These are phyloP conservation scores for Aspergillus unguis DNA, from an alignment of 2,329 filamentous ascomycete species.

Conservation along the genomic window DNA sequence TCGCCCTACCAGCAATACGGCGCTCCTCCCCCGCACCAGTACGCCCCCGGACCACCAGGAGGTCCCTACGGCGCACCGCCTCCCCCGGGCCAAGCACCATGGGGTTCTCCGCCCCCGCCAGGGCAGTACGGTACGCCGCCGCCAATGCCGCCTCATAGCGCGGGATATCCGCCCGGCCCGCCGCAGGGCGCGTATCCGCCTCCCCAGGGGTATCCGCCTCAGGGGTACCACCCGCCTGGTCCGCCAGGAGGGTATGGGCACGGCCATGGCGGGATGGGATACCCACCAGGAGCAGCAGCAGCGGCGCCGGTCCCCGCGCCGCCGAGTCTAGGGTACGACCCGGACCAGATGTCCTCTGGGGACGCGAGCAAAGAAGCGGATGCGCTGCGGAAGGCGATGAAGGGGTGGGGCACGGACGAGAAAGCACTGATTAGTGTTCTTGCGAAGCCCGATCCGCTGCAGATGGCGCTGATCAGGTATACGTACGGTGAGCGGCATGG, in stretches of 20 bases:
- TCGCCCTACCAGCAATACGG: slow-evolving; percentile 10
- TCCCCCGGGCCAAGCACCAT: background rate
- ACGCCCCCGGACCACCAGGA: background rate
- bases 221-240: slow-evolving; percentile 10
- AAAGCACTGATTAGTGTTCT: slow-evolving; percentile 65
- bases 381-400: slow-evolving; percentile 72
- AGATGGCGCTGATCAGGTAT: slow-evolving; percentile 62
- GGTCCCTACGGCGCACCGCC: background rate
- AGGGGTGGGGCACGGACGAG: slow-evolving; percentile 50
- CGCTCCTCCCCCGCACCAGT: slow-evolving; percentile 5
- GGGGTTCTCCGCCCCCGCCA: slow-evolving; percentile 7
- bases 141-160: background rate
- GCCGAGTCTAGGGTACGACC: slow-evolving; percentile 67
- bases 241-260: slow-evolving; percentile 4
- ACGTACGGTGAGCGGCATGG: slow-evolving; percentile 61
- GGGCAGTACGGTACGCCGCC: slow-evolving; percentile 4
- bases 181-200: background rate
- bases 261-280: background rate
- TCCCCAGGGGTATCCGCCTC: slow-evolving; percentile 4
- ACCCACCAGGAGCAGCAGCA: slow-evolving; percentile 5
- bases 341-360: slow-evolving; percentile 58
- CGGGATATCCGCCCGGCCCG: background rate
- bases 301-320: slow-evolving; percentile 46
- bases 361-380: slow-evolving; percentile 60
- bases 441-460: slow-evolving; percentile 67